Evolutionary conservation across 768 basidiomycete genomes (phyloP), one percentile per base, ranked within the genome.

Genomic region (Galerina marginata): DNA sequence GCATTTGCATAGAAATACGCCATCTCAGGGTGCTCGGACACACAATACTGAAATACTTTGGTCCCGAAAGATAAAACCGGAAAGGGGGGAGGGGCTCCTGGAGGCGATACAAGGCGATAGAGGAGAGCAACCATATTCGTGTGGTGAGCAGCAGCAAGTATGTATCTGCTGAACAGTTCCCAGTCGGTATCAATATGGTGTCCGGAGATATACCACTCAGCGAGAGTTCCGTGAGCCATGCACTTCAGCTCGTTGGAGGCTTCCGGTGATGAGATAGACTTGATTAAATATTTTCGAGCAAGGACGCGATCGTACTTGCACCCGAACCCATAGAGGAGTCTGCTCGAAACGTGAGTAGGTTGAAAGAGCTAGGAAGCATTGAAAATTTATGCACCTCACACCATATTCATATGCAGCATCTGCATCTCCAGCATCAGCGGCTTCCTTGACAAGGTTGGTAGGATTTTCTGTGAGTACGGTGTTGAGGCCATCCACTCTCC

Each of bases 1-100:
- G 69, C 65, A 7, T 58, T 58, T 44, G 63, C 58, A 50, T 66
- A 72, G 37, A 67, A 68, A 2, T 58, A 23, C 36, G 49, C 23
- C 3, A 72, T 43, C 42, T 71, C 64, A 12, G 61, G 52, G 0
- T 42, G 56, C 3, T 61, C 48, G 2, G 65, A 9, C 0, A 63
- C 44, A 11, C 61, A 44, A 6, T 56, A 59, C 43, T 66, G 47
- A 16, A 71, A 59, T 4, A 56, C 38, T 5, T 48, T 51, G 25
- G 39, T 39, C 20, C 63, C 66, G 42, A 73, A 72, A 26, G 37
- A 63, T 11, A 74, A 58, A 9, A 72, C 64, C 0, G 56, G 58
- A 1, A 48, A 37, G 3, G 59, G 51, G 2, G 63, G 47, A 12
- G 45, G 48, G 6, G 58, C 38, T 10, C 33, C 52, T 15, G 52